Base-by-base conservation (phyloP, 768 basidiomycete genomes). In the Cyclocybe cylindracea region DNA sequence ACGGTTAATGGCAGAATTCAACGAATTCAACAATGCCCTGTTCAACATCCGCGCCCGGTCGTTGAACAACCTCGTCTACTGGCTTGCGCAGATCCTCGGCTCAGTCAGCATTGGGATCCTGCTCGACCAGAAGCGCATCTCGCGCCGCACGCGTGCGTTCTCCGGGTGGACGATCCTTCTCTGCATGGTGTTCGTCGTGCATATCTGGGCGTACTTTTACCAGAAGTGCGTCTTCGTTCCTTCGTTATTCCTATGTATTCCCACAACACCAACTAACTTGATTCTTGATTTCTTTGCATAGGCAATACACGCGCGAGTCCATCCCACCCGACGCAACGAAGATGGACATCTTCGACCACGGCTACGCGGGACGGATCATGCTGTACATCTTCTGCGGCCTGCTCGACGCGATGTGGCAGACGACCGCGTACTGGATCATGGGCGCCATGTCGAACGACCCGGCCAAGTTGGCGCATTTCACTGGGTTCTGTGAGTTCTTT, bases 361-460 rank as follows among this genome's bases (percentile, higher is more conserved):
- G 67, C 1, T 93, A 88, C 61, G 67, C 77, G 8, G 79, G 74
- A 39, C 76, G 76, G 45, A 70, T 85, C 5, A 78, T 78, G 69
- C 67, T 92, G 5, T 91, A 85, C 67, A 80, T 89, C 56, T 80
- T 85, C 68, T 88, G 83, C 55, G 87, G 89, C 24, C 62, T 92
- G 9, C 75, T 91, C 53, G 91, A 93, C 56, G 76, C 90, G 1
- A 86, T 89, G 82, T 93, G 90, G 88, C 91, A 93, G 65, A 91
- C 87, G 1, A 83, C 83, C 0, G 83, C 85, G 5, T 90, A 91
- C 65, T 90, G 88, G 87, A 73, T 89, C 59, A 86, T 90, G 80
- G 90, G 90, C 37, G 86, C 87, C 10, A 89, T 94, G 85, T 89
- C 87, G 16, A 91, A 92, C 58, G 84, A 91, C 65, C 83, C 87